Evolutionary conservation across 1,284 basidiomycete species (phyloP).

Genomic region (Termitomyces sp.): DNA sequence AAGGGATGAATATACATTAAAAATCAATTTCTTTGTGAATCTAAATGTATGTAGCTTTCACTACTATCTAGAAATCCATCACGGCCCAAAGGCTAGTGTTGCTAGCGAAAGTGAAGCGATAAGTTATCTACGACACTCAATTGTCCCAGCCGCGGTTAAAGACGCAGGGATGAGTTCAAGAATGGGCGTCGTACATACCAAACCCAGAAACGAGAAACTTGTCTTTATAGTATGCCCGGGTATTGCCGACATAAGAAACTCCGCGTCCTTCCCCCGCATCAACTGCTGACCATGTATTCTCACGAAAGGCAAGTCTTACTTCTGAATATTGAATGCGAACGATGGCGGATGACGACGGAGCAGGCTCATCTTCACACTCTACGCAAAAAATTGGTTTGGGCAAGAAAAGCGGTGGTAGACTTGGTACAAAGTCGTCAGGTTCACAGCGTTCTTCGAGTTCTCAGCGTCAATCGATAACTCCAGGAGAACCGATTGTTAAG

Average conservation of each 20-base stretch:
- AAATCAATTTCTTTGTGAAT: too few species aligned
- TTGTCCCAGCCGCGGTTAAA: constrained; percentile 16
- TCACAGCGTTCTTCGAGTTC: neutral
- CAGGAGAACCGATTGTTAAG: constrained; percentile 1
- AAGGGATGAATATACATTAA: too few species aligned
- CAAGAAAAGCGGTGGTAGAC: constrained; percentile 1
- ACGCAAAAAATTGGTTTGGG: neutral
- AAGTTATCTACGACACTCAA: constrained; percentile 19
- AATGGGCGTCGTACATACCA: constrained; percentile 19
- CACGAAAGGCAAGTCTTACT: neutral
- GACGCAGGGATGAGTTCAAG: constrained; percentile 16
- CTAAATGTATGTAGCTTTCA: constrained; percentile 22
- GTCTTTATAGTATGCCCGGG: constrained; percentile 3
- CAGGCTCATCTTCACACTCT: neutral
- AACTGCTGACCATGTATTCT: neutral
- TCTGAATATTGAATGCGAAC: neutral
- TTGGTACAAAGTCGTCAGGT: neutral
- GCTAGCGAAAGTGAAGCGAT: constrained; percentile 28
- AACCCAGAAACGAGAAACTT: neutral
- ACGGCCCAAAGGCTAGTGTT: constrained; percentile 26
- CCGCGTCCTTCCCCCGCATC: neutral
- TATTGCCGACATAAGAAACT: constrained; percentile 4
- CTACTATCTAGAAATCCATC: constrained; percentile 29
- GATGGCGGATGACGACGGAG: constrained; percentile 2
- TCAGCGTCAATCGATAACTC: constrained; percentile 8